Evolutionary conservation across 2,329 filamentous ascomycete genomes (phyloP).

Genomic region (Ceratocystis colombiana): DNA sequence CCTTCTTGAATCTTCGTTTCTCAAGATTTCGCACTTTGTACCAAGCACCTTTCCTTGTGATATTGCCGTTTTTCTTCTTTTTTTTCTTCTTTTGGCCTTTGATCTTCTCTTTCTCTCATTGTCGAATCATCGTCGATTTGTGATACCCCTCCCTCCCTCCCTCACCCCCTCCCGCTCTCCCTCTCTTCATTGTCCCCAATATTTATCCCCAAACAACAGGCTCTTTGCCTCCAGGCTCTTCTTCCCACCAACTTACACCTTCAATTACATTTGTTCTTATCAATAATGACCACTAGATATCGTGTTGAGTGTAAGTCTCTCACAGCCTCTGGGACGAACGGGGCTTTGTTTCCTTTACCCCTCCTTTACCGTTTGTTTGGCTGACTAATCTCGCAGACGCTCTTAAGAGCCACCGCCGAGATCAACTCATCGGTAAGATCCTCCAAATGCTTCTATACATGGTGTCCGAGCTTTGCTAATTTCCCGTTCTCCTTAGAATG

Average conservation of each 20-base stretch:
- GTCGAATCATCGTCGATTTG: background rate
- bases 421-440: constrained; percentile 67
- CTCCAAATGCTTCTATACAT: background rate
- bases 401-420: constrained; percentile 74
- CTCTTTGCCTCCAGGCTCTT: background rate
- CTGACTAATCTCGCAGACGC: constrained; percentile 39
- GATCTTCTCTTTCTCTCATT: background rate
- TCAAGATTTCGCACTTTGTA: background rate
- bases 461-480: background rate
- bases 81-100: background rate
- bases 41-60: background rate
- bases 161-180: background rate
- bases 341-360: no score
- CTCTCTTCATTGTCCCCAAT: background rate
- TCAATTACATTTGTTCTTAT: background rate
- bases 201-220: background rate
- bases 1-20: background rate
- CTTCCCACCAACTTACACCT: background rate
- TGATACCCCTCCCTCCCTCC: background rate
- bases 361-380: background rate
- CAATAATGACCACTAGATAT: constrained; percentile 51
- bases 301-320: constrained; percentile 59
- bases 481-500: constrained; percentile 52
- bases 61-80: background rate
- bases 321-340: background rate